Evolutionary conservation across 2,329 filamentous ascomycete genomes (phyloP), one percentile per base, ranked within the genome.

Genomic region (Teratosphaeria viscida): DNA sequence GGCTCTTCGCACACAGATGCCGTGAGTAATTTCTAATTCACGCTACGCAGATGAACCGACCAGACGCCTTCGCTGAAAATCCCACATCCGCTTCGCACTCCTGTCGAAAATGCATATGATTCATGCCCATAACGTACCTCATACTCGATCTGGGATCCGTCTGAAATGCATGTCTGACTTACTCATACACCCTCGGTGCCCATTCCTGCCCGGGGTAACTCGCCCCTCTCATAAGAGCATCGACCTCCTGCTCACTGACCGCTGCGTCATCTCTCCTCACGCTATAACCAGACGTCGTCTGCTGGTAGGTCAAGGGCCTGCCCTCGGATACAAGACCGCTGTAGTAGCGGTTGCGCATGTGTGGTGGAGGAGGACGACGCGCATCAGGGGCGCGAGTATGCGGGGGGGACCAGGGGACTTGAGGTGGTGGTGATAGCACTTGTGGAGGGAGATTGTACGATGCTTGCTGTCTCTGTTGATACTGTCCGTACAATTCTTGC

Each of bases 171-270:
- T 16, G 16, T 5, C 27, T 23, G 23, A 23, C 23, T 23, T 54
- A 54, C 27, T 54, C 53, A 34, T 32, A 58, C 39, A 55, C 52
- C 47, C 47, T 12, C 32, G 59, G 56, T 39, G 54, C 16, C 85
- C 86, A 89, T 70, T 88, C 85, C 73, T 87, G 84, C 0, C 86
- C 86, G 0, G 86, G 86, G 71, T 88, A 89, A 68, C 81, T 85
- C 12, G 84, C 85, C 6, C 85, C 85, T 55, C 77, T 81, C 86
- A 89, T 88, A 60, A 65, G 60, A 52, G 52, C 27, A 68, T 55
- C 29, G 19, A 49, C 12, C 43, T 67, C 65, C 34, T 67, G 62
- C 43, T 70, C 68, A 10, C 65, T 63, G 2, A 68, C 64, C n/a
- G 64, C 63, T 16, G 62, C 60, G 60, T 68, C 68, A 52, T 70